phyloP scores from a whole-genome alignment of 2,329 filamentous ascomycete genomes.

The Pseudogymnoascus sp. region DNA sequence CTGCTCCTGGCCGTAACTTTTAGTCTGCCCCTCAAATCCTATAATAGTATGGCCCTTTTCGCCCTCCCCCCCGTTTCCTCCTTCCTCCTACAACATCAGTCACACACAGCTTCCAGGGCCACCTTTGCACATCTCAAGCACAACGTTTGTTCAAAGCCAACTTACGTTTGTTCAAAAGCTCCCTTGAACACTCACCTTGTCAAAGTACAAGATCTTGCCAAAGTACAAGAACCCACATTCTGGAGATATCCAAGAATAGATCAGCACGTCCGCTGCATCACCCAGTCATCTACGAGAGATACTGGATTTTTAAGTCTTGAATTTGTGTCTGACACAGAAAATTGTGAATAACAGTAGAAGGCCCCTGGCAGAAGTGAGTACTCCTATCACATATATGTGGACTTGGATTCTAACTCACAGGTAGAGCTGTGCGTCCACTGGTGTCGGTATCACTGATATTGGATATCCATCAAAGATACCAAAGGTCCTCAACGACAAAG shows the following conservation, averaged over 20 bases:
- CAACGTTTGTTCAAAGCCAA: neutral
- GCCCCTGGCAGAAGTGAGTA: neutral
- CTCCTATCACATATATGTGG: neutral
- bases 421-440: neutral
- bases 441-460: neutral
- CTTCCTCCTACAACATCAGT: neutral
- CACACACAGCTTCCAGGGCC: neutral
- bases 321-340: neutral
- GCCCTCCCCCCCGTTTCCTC: neutral
- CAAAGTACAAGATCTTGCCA: neutral
- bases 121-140: neutral
- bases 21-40: neutral
- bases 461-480: neutral
- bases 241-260: neutral
- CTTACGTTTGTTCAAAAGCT: conserved; percentile 4
- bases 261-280: neutral
- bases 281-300: neutral
- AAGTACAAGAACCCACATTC: neutral
- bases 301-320: neutral
- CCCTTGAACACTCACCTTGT: neutral
- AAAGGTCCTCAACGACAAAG: neutral
- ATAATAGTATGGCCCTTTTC: neutral
- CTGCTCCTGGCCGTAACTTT: neutral
- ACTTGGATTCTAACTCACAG: neutral
- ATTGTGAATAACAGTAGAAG: conserved; percentile 3